Evolutionary conservation across 2,329 filamentous ascomycete genomes (phyloP).

Genomic region (Cercospora sp.): DNA sequence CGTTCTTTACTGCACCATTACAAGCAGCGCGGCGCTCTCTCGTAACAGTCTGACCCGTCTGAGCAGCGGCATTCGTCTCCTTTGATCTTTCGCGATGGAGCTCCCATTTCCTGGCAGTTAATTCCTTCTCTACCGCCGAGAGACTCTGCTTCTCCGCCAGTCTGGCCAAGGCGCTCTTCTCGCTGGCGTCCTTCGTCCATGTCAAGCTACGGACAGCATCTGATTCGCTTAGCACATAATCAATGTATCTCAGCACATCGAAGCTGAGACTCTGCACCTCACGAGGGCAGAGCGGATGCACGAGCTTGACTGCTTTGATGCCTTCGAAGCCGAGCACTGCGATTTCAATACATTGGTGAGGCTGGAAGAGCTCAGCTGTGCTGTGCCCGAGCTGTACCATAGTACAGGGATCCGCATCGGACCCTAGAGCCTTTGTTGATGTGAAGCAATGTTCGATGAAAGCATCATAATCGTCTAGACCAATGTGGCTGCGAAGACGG

Average conservation of each 20-base stretch:
- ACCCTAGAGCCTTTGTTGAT: not conserved
- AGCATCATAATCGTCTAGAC: conserved; percentile 7
- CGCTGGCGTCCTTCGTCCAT: not conserved
- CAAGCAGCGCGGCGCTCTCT: not conserved
- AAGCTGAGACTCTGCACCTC: conserved; percentile 7
- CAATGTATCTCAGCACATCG: conserved; percentile 12
- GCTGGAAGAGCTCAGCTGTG: not conserved
- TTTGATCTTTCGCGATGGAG: not conserved
- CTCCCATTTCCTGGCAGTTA: not conserved
- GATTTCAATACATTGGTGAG: not conserved
- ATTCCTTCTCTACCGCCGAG: not conserved
- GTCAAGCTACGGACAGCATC: not conserved
- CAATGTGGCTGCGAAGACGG: conserved; percentile 14
- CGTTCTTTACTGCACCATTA: not conserved
- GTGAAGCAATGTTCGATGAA: conserved; percentile 7
- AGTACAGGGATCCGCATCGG: not conserved
- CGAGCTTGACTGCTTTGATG: conserved; percentile 11
- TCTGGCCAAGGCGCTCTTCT: not conserved
- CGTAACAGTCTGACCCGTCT: not conserved
- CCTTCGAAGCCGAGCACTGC: conserved; percentile 6
- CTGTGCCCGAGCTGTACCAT: conserved; percentile 12
- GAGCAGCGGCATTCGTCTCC: not conserved
- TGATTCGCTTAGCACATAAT: not conserved
- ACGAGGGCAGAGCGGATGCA: conserved; percentile 15
- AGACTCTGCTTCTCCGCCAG: not conserved